A percentile compares a stretch with the other conserved stretches of the same genome.
Evolutionary conservation across 2,329 filamentous ascomycete species (phyloP).

Genomic region (Venturia effusa): DNA sequence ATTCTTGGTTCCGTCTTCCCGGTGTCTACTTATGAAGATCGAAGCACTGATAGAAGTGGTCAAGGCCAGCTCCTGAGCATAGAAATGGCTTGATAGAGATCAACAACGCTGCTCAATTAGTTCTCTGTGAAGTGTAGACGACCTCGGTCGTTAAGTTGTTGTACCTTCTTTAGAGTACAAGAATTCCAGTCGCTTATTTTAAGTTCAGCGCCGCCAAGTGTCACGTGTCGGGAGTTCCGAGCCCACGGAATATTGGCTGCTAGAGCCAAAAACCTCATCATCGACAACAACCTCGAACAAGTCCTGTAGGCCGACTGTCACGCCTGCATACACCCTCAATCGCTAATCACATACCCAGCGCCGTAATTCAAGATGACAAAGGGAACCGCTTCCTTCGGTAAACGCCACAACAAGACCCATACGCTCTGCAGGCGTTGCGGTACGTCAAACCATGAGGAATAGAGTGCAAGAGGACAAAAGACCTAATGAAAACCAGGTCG

Average conservation of each 20-base stretch:
- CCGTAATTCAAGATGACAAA: constrained; percentile 41
- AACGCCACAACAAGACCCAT: constrained; percentile 97
- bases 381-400: constrained; percentile 62
- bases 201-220: not conserved
- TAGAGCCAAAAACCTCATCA: not conserved
- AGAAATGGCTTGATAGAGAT: too few relatives aligned
- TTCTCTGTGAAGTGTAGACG: too few relatives aligned
- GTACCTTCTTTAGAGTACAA: too few relatives aligned
- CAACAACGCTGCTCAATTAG: too few relatives aligned
- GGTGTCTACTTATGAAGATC: too few relatives aligned
- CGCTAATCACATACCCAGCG: not conserved
- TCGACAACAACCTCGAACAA: not conserved
- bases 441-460: constrained; percentile 43
- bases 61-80: too few relatives aligned
- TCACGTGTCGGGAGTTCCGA: not conserved
- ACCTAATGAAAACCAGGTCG: constrained; percentile 50
- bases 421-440: constrained; percentile 96
- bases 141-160: too few relatives aligned
- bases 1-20: too few relatives aligned
- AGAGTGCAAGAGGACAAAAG: constrained; percentile 12
- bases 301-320: not conserved
- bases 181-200: too few relatives aligned
- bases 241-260: not conserved
- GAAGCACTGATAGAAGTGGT: too few relatives aligned
- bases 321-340: not conserved